Conservation (phyloP, 1,284 basidiomycete species). For the Cryptococcus sp. region DNA sequence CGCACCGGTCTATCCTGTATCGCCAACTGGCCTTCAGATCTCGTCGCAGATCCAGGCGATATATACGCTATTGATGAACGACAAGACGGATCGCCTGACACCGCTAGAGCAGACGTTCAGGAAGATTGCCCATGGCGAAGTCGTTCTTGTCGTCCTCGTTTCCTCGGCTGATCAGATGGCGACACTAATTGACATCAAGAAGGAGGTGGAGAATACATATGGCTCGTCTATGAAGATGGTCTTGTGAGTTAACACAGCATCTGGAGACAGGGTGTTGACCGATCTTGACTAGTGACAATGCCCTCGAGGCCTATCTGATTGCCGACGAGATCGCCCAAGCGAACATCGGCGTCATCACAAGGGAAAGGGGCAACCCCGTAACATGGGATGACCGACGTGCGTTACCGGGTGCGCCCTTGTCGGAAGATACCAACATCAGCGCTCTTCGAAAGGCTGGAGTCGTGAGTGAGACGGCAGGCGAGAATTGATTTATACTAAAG, state of each 20-base stretch:
- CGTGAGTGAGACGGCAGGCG: background rate
- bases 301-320: conserved; percentile 6
- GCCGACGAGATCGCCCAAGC: conserved; percentile 7
- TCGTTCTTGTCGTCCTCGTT: background rate
- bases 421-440: conserved; percentile 3
- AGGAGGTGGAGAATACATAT: background rate
- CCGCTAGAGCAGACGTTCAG: background rate
- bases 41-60: conserved; percentile 5
- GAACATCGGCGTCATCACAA: conserved; percentile 2
- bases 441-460: conserved; percentile 8
- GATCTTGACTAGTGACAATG: background rate
- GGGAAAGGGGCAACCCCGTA: conserved; percentile 2
- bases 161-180: conserved; percentile 4
- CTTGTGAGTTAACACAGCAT: background rate
- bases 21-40: background rate
- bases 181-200: conserved; percentile 3
- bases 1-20: background rate
- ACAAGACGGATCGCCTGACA: background rate
- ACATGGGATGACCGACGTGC: conserved; percentile 10
- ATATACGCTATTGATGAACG: background rate
- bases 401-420: conserved; percentile 8
- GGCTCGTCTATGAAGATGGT: conserved; percentile 8
- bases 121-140: background rate
- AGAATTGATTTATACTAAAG: background rate
- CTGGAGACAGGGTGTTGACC: background rate